Conservation (phyloP, 2,329 filamentous ascomycete genomes). For the Camptophora hylomeconis region DNA sequence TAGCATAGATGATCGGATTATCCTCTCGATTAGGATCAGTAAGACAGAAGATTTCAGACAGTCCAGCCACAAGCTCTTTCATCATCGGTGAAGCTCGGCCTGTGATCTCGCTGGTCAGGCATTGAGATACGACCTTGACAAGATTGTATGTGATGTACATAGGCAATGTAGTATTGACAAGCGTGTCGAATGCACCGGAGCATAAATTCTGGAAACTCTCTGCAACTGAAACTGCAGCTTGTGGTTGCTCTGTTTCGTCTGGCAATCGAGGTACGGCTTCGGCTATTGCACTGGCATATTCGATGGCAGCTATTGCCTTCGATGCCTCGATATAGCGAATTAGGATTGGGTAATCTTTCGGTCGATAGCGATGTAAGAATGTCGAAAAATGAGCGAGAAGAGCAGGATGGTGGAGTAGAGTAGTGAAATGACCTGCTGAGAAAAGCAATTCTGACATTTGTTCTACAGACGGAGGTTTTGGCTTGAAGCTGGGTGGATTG, state of each 20-base stretch:
- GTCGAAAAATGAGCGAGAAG: conserved; percentile 23
- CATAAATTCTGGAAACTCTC: conserved; percentile 23
- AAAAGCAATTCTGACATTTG: conserved; percentile 26
- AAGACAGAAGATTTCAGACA: conserved; percentile 34
- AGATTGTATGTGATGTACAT: conserved; percentile 29
- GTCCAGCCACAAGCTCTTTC: conserved; percentile 26
- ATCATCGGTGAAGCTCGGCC: conserved; percentile 26
- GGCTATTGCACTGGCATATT: conserved; percentile 32
- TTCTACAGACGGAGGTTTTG: conserved; percentile 22
- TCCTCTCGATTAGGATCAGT: conserved; percentile 30
- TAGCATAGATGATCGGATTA: conserved; percentile 34
- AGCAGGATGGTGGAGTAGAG: conserved; percentile 26
- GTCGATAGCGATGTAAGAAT: conserved; percentile 28
- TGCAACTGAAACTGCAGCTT: conserved; percentile 24
- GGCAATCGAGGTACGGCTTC: conserved; percentile 19
- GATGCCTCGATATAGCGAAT: conserved; percentile 26
- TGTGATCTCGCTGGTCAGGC: conserved; percentile 31
- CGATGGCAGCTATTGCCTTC: conserved; percentile 30
- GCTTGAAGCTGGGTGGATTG: conserved; percentile 26
- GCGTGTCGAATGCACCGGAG: conserved; percentile 20
- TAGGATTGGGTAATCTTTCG: conserved; percentile 22
- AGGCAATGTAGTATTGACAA: conserved; percentile 29
- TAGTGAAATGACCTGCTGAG: conserved; percentile 29
- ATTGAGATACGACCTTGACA: conserved; percentile 28
- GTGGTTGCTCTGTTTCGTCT: conserved; percentile 10